Conservation (phyloP, 2,329 filamentous ascomycete species). For the Falciphora oryzae region DNA sequence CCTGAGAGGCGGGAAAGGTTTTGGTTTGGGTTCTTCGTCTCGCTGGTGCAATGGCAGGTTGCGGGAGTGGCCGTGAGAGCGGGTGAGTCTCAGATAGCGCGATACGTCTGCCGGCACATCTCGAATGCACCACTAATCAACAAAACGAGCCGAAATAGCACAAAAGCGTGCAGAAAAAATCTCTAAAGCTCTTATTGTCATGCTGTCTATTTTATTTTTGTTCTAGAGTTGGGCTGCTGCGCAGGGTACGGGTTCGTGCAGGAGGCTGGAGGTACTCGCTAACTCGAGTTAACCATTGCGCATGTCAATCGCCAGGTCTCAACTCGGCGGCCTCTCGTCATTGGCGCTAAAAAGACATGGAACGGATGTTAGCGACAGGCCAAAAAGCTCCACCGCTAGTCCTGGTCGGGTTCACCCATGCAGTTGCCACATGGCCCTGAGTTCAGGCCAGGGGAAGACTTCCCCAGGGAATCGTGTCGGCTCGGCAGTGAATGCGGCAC, state of each 20-base stretch:
- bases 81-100: not conserved
- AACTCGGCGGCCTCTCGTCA: not conserved
- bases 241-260: not conserved
- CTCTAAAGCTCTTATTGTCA: not conserved
- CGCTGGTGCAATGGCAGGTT: not conserved
- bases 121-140: not conserved
- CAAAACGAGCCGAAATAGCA: not conserved
- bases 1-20: not conserved
- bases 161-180: not conserved
- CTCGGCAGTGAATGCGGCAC: not conserved
- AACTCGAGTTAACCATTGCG: not conserved
- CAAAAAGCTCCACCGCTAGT: constrained; percentile 1
- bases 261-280: constrained; percentile 5
- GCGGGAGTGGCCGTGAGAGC: not conserved
- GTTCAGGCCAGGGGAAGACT: not conserved
- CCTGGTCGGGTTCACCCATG: not conserved
- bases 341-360: not conserved
- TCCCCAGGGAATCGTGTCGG: not conserved
- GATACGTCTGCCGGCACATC: not conserved
- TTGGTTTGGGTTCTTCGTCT: not conserved
- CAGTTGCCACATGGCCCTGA: not conserved
- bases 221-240: not conserved
- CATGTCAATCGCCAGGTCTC: too few relatives aligned
- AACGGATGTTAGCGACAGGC: not conserved
- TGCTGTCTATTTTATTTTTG: not conserved